Evolutionary conservation across 257 asterid genomes (phyloP), one percentile per base, ranked within the genome.

Genomic region (Anisodus tanguticus): DNA sequence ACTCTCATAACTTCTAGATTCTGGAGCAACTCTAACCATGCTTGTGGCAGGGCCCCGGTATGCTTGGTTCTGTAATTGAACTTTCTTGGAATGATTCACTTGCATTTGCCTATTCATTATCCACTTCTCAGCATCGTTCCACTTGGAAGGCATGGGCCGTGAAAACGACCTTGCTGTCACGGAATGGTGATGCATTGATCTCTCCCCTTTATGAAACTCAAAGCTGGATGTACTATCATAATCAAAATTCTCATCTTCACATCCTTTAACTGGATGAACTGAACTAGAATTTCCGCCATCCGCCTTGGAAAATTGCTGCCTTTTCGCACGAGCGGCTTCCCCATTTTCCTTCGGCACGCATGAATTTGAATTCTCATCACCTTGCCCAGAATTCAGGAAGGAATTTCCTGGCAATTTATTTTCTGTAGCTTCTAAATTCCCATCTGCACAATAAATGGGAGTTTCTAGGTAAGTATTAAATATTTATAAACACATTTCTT

Each of bases 111-210:
- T 90, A 89, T 87, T 94, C 92, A 93, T 90, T 83, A 96, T 96
- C 99, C 99, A 96, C 91, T 96, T 94, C 93, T 96, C 98, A 0
- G 98, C 99, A 81, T 96, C 98, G 58, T 96, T 91, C 99, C 99
- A 96, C 90, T 96, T 96, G 10, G 99, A 96, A 2, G 99, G 84
- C 90, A 96, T 89, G 4, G 98, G 97, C 81, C 97, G 90, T 1
- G 97, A 86, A 58, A 92, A 88, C 43, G 95, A 92, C 77, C 98
- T 87, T 8, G 92, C 54, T 49, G 19, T 22, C 53, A 88, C 45
- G 8, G 91, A 90, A 82, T 90, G 95, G 81, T 91, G 97, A 66
- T 89, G 90, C 37, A 37, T 68, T 17, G 95, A 86, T 74, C 95
- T 92, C 89, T 96, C 99, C 81, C 97, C 98, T 86, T 90, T 93